Percentiles rank a stretch among this genome's conserved stretches.
phyloP scores from a whole-genome alignment of 2,329 filamentous ascomycete genomes.

The Daldinia eschscholtzii region DNA sequence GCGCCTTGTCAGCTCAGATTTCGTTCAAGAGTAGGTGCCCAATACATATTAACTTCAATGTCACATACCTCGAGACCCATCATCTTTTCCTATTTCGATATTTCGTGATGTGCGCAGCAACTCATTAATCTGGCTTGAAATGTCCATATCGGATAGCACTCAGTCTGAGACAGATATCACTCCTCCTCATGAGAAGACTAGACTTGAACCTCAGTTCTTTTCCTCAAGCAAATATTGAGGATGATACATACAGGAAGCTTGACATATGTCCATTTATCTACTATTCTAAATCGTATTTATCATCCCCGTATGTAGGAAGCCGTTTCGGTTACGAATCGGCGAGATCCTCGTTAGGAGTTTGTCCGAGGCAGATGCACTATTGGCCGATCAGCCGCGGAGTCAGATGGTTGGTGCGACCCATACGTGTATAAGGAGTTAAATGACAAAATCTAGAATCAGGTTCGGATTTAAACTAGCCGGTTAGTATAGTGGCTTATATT shows the following conservation, averaged over 20 bases:
- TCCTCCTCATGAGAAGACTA: too few species aligned
- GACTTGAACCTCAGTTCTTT: not conserved
- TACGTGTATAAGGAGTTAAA: too few species aligned
- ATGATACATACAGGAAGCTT: not conserved
- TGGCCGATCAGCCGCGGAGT: not conserved
- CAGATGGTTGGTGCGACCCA: not conserved
- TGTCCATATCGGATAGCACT: not conserved
- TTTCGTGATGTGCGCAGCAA: constrained; percentile 1
- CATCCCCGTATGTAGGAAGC: not conserved
- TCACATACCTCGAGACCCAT: not conserved
- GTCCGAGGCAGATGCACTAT: not conserved
- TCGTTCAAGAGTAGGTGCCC: not conserved
- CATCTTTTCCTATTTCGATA: not conserved
- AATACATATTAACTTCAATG: too few species aligned
- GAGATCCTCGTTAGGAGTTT: not conserved
- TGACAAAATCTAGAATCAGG: not conserved
- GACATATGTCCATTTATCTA: not conserved
- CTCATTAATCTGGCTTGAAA: not conserved
- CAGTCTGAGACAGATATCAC: not conserved
- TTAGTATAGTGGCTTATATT: not conserved
- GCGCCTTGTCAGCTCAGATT: not conserved
- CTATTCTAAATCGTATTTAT: too few species aligned
- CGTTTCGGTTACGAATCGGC: not conserved
- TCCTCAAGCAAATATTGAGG: not conserved
- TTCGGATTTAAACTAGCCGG: not conserved